Evolutionary conservation across 1,139 yeast species (phyloP), one percentile per base, ranked within the genome.

Genomic region (Saccharomycopsis crataegensis): DNA sequence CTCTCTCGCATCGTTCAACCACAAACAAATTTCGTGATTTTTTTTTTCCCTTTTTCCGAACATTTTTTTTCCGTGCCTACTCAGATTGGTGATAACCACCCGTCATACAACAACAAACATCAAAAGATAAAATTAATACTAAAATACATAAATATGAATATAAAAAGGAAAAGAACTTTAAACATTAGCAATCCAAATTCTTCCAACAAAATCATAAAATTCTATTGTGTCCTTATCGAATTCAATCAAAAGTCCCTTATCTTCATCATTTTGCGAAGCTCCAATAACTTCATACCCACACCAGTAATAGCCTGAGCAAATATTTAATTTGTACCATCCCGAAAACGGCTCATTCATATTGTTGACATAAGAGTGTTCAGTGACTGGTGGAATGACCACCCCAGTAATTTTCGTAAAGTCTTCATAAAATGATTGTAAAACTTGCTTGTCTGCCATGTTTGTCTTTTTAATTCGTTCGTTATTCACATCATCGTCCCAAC

Each of bases 231-330:
- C 32, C 5, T 52, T 38, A 16, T 51, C 56, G 51, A 58, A 63
- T 31, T 58, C 54, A 8, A 64, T 58, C 12, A 46, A 67, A 55
- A 51, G 9, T 2, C 65, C 67, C 4, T 8, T 46, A 16, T 55
- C 51, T 31, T 45, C 43, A 6, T 44, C 59, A 37, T 63, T 60
- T 6, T 59, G 59, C 54, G 62, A 59, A 3, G 72, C 77, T 46
- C 78, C 78, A 53, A 74, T 65, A 14, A 63, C 58, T 44, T 74
- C 71, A 59, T 72, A 73, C 1, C 75, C 77, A 67, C 78, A 75
- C 72, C 77, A 75, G 50, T 72, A 61, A 56, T 73, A 74, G 14
- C 71, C 67, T 31, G 66, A 66, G 64, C 79, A 74, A 51, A 72
- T 71, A 48, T 60, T 59, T 60, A 61, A 60, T 14, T 61, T 63